Base-by-base conservation (phyloP, 371 early-diverging fungal species). In the Circinella umbellata region DNA sequence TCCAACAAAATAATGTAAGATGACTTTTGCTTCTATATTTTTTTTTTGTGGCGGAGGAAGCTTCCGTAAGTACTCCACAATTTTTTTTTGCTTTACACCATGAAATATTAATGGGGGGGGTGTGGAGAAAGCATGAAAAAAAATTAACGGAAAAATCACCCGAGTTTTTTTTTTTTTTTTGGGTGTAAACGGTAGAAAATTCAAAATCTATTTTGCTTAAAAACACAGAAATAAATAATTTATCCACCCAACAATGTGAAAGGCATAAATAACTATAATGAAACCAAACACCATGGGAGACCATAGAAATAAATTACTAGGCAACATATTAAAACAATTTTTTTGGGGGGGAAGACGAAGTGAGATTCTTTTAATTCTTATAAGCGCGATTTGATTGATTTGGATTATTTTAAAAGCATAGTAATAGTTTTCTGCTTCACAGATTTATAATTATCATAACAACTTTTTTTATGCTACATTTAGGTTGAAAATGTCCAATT, bases 21-120 rank as follows among this genome's bases (percentile, higher is more conserved):
- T 2, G 27, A 0, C 27, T 27, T 27, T 27, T 27, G 0, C 2
- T 27, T 27, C 2, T 27, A 1, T 27, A 1, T 27, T 27, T 27
- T 27, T 27, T 27, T 27, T 27, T 27, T 27, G 0, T 27, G 27
- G 27, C 57, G 57, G 57, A 57, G 7, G 57, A 34, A 57, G 27
- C 27, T 57, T 57, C 57, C 57, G 57, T 57, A n/a, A n/a, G n/a
- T 18, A 57, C 57, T 57, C 57, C 57, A 57, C 34, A 57, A 27
- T 34, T 34, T 34, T 18, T 53, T 34, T 37, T n/a, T 13, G 11
- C 3, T 57, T 10, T 34, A 10, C 57, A 55, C 15, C n/a, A 8
- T 15, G 5, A 18, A 6, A 27, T 27, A 14, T 54, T 20, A 17
- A 3, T 34, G 18, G 18, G 11, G 57, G 57, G 4, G 5, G 20